Evolutionary conservation across 768 basidiomycete genomes (phyloP), one percentile per base, ranked within the genome.

Genomic region (Cytidiella melzeri): DNA sequence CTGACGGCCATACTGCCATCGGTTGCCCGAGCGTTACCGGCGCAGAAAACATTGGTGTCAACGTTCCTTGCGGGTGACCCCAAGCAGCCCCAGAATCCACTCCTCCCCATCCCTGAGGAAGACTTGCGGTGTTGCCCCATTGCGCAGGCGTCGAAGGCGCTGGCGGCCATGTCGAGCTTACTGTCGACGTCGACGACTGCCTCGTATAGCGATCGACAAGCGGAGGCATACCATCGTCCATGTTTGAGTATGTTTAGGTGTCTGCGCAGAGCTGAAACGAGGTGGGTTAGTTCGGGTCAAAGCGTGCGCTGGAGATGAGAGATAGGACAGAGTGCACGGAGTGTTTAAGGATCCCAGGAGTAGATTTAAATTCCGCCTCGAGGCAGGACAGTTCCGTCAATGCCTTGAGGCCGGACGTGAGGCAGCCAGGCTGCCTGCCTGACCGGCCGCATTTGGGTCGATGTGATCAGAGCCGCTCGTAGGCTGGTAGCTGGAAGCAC

Each of bases 141-240:
- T n/a, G 34, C n/a, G 21, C 24, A 49, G 19, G 24, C 4, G 46
- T 10, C 12, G 47, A 30, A 13, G 18, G 47, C 18, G 40, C 24
- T 26, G 38, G 34, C 12, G 47, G 47, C 47, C 47, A 49, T 24
- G n/a, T 13, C 10, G 34, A 37, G 25, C 15, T 36, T 24, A 26
- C 42, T 25, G 27, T 9, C 21, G 23, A 19, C 38, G 11, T 20
- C 11, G 24, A 18, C 11, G 25, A n/a, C 2, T 45, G 44, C 10
- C 19, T 37, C n/a, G 21, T 21, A 25, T n/a, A 12, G 30, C 25
- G 43, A 21, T 54, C 52, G 5, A 54, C 52, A 21, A 54, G 48
- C 21, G 48, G 52, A 10, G 52, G 52, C 43, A 40, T 41, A 9
- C 41, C 52, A 36, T 54, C 48, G 11, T 39, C 36, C 45, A 47